Percentiles rank a stretch among this genome's conserved stretches.
Evolutionary conservation across 345 rosid genomes (phyloP).

Genomic region (Noccaea caerulescens): DNA sequence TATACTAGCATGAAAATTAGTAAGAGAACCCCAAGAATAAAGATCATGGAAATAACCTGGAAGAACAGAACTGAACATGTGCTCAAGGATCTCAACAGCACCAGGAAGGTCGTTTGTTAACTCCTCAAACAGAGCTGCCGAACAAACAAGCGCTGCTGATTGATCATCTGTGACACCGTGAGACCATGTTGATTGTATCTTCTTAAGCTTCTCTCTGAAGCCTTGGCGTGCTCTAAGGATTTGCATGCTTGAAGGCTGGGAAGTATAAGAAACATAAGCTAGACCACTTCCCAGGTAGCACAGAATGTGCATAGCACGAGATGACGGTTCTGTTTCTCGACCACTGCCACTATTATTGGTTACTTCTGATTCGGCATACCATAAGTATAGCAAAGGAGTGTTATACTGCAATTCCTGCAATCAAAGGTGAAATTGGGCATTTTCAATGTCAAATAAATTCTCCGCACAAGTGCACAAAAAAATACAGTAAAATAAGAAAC

Average conservation of each 20-base stretch:
- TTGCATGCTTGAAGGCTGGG: conserved; percentile 75
- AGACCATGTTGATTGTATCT: conserved; percentile 66
- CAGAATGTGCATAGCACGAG: conserved; percentile 74
- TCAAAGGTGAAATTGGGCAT: conserved; percentile 26
- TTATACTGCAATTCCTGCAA: conserved; percentile 70
- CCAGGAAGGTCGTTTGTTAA: conserved; percentile 65
- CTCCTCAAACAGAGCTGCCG: conserved; percentile 90
- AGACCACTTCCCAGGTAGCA: conserved; percentile 79
- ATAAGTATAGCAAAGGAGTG: conserved; percentile 70
- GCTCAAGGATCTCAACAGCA: conserved; percentile 66
- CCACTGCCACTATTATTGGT: conserved; percentile 41
- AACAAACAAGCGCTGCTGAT: conserved; percentile 72
- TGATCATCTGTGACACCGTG: conserved; percentile 73
- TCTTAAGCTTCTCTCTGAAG: conserved; percentile 66
- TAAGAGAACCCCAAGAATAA: conserved; percentile 1
- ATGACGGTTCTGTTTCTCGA: conserved; percentile 57
- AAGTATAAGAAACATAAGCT: conserved; percentile 61
- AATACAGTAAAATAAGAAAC: conserved; percentile 9
- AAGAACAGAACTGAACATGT: conserved; percentile 75
- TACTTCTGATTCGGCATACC: conserved; percentile 93
- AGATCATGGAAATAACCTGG: conserved; percentile 63
- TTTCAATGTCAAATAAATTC: background rate
- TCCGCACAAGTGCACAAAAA: conserved; percentile 13
- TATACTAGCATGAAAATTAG: conserved; percentile 18
- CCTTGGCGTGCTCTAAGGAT: conserved; percentile 91